phyloP scores from a whole-genome alignment of 257 asterid species.

The Paulownia fortunei region DNA sequence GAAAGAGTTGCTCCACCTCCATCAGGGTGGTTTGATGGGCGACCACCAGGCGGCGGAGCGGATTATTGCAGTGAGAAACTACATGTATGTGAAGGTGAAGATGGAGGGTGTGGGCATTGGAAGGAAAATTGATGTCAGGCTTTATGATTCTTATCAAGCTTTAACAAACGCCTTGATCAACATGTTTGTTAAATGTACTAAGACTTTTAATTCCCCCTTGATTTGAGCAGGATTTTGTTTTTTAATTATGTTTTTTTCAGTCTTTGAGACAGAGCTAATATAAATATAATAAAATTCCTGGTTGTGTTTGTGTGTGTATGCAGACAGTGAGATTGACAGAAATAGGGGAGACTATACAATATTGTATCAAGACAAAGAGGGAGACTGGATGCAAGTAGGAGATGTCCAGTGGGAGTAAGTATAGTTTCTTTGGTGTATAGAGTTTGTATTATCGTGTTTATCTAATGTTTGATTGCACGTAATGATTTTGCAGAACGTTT shows the following conservation, averaged over 20 bases:
- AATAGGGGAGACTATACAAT: slow-evolving; percentile 39
- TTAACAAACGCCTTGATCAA: slow-evolving; percentile 42
- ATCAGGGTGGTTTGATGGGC: slow-evolving; percentile 33
- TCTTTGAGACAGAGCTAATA: background rate
- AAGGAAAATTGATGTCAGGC: slow-evolving; percentile 53
- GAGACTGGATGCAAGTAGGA: slow-evolving; percentile 68
- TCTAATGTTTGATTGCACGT: background rate
- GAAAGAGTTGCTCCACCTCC: slow-evolving; percentile 36
- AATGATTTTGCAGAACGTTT: slow-evolving; percentile 50
- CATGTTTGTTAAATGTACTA: slow-evolving; percentile 53
- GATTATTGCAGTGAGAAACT: slow-evolving; percentile 17
- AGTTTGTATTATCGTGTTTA: background rate
- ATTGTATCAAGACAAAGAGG: slow-evolving; percentile 64
- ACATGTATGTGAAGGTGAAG: slow-evolving; percentile 60
- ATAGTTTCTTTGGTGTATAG: no score
- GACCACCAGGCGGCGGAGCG: background rate
- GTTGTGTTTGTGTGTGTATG: background rate
- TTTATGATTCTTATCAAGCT: slow-evolving; percentile 44
- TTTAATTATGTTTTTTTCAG: background rate
- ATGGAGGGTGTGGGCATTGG: slow-evolving; percentile 63
- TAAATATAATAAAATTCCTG: background rate
- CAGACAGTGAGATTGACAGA: slow-evolving; percentile 43
- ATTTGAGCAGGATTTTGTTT: background rate
- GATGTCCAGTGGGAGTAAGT: slow-evolving; percentile 72
- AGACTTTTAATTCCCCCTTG: background rate